phyloP scores from a whole-genome alignment of 495 filamentous ascomycete genomes.

The Hypoxylon subgilvum region DNA sequence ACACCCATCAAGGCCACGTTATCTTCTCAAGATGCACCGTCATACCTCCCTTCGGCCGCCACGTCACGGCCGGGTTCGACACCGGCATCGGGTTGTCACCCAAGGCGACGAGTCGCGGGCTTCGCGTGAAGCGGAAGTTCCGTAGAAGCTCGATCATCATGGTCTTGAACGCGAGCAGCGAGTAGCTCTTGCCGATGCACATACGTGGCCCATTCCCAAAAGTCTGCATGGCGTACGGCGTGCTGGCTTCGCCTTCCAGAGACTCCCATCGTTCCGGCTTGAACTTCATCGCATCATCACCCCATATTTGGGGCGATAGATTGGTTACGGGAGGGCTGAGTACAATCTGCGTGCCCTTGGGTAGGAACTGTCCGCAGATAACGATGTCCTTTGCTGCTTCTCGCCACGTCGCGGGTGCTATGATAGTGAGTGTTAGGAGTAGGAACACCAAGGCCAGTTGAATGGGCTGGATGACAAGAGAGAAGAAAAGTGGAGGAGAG shows the following conservation, averaged over 20 bases:
- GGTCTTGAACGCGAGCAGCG: slow-evolving; percentile 40
- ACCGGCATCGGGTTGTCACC: slow-evolving; percentile 11
- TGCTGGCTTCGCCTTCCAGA: slow-evolving; percentile 14
- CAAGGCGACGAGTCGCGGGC: slow-evolving; percentile 18
- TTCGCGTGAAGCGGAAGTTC: slow-evolving; percentile 35
- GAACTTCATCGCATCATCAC: slow-evolving; percentile 29
- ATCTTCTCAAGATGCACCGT: slow-evolving; percentile 26
- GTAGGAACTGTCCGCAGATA: slow-evolving; percentile 34
- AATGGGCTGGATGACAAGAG: background rate
- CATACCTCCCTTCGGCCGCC: slow-evolving; percentile 28
- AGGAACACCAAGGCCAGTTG: background rate
- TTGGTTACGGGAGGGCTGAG: slow-evolving; percentile 27
- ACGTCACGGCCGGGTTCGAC: slow-evolving; percentile 28
- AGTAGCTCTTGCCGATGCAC: slow-evolving; percentile 42
- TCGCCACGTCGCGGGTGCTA: slow-evolving; percentile 25
- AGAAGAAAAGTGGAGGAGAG: background rate
- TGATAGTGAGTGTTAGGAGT: background rate
- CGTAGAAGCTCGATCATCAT: slow-evolving; percentile 37
- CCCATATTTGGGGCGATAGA: slow-evolving; percentile 32
- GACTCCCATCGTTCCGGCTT: slow-evolving; percentile 42
- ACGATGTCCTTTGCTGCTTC: slow-evolving; percentile 32
- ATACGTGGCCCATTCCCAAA: slow-evolving; percentile 39
- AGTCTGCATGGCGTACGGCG: slow-evolving; percentile 28
- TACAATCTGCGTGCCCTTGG: slow-evolving; percentile 32
- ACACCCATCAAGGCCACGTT: background rate